Percentiles rank a stretch among this genome's conserved stretches.
Conservation (phyloP, 306 rosid genomes). For the Lithocarpus polystachyus region DNA sequence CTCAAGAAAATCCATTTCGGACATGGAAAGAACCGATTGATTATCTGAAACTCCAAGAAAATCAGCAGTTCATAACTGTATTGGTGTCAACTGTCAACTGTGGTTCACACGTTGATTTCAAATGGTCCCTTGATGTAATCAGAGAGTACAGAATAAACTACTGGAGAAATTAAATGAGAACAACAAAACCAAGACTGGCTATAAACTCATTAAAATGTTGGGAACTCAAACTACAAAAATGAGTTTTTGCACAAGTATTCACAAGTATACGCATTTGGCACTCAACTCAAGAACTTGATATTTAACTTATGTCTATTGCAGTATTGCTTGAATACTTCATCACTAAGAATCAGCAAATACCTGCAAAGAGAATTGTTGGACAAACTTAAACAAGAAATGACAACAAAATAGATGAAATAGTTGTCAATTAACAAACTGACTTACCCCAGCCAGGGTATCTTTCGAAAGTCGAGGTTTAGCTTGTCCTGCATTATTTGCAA, state of each 20-base stretch:
- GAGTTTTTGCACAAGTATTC: no score
- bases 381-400: slow-evolving; percentile 9
- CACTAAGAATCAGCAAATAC: slow-evolving; percentile 63
- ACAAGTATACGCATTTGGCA: no score
- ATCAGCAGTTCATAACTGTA: no score
- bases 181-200: no score
- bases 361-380: slow-evolving; percentile 32
- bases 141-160: no score
- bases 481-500: slow-evolving; percentile 27
- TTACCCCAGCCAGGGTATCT: slow-evolving; percentile 62
- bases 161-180: no score
- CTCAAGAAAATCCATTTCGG: no score
- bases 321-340: not conserved
- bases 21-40: no score
- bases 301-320: not conserved
- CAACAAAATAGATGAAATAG: not conserved
- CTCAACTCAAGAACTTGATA: not conserved
- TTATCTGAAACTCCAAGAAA: no score
- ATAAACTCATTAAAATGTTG: not conserved
- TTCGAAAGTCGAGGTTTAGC: slow-evolving; percentile 48
- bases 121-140: no score
- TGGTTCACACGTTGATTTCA: no score
- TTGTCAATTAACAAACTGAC: slow-evolving; percentile 18
- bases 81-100: no score
- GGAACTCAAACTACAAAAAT: not conserved